Evolutionary conservation across 2,329 filamentous ascomycete species (phyloP), one percentile per base, ranked within the genome.

Genomic region (Malbranchea zuffiana): DNA sequence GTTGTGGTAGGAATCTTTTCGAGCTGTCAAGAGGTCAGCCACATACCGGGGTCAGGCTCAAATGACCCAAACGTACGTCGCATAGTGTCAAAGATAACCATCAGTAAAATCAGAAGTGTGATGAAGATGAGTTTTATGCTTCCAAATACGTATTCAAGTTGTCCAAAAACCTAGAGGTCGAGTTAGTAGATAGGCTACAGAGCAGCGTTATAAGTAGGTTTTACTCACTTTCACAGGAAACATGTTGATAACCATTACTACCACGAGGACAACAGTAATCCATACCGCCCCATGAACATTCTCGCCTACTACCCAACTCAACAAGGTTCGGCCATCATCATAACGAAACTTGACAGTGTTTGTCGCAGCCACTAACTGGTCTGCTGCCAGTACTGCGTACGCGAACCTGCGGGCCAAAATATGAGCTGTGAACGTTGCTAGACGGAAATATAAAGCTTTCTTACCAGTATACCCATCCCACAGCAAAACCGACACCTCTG

Each of bases 391-490:
- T 3, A 56, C 48, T 11, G 49, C 48, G 35, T 51, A 57, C 7
- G 51, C 49, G 42, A 58, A 57, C 53, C 55, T 58, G 36, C 11
- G 7, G 12, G 11, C 12, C 18, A 32, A 12, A 30, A 16, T 21
- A 11, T 17, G 19, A 13, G 13, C 8, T 40, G 16, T 25, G 19
- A 23, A 30, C 12, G 12, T 21, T 13, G 10, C 25, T 16, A n/a
- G 7, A 19, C 12, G 4, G 33, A 59, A 54, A 59, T 60, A 36
- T 61, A 54, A 24, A 7, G n/a, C 25, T 18, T 13, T 3, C 49
- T 37, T 44, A 62, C 62, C 62, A 66, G 17, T 58, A 52, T 46
- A 66, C 64, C 65, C 64, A 68, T 2, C 61, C 63, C 11, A 57
- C 58, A 1, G 63, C 61, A 48, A 62, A 66, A 21, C 63, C 63